Conservation (phyloP, 2,329 filamentous ascomycete genomes). For the Exophiala xenobiotica region DNA sequence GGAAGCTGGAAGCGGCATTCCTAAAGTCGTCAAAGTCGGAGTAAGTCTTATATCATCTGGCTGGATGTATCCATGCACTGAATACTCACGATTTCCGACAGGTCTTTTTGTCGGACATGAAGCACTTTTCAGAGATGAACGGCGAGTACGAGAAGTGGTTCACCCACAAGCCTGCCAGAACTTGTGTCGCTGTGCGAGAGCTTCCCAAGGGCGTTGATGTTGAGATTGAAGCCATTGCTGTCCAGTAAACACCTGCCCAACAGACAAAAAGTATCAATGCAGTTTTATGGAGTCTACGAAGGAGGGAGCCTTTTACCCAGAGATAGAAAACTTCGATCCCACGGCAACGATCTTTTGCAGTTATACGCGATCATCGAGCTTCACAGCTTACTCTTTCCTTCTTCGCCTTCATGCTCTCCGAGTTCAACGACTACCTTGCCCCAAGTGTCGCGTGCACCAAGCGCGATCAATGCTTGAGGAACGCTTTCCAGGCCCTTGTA, state of each 20-base stretch:
- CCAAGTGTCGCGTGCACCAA: slow-evolving; percentile 84
- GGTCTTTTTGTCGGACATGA: slow-evolving; percentile 91
- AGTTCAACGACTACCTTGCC: slow-evolving; percentile 93
- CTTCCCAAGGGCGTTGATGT: slow-evolving; percentile 63
- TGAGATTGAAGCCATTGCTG: slow-evolving; percentile 65
- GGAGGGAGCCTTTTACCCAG: too few species aligned
- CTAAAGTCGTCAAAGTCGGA: slow-evolving; percentile 84
- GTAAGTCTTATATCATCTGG: slow-evolving; percentile 32
- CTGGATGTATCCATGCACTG: not conserved
- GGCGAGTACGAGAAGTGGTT: slow-evolving; percentile 71
- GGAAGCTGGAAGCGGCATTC: slow-evolving; percentile 74
- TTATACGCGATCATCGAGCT: not conserved
- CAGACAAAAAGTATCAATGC: too few species aligned
- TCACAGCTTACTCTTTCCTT: slow-evolving; percentile 41
- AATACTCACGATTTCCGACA: slow-evolving; percentile 24
- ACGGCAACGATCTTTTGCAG: not conserved
- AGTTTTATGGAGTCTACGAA: too few species aligned
- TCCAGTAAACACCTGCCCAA: slow-evolving; percentile 48
- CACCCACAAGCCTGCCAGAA: slow-evolving; percentile 60
- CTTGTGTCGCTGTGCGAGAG: slow-evolving; percentile 63
- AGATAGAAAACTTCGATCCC: too few species aligned
- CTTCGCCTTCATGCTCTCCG: slow-evolving; percentile 65
- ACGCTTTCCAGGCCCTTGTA: slow-evolving; percentile 81
- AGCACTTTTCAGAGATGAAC: slow-evolving; percentile 79
- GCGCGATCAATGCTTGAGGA: slow-evolving; percentile 69